Base-by-base conservation (phyloP, 73 alveolate species). In the Stentor roeselii region DNA sequence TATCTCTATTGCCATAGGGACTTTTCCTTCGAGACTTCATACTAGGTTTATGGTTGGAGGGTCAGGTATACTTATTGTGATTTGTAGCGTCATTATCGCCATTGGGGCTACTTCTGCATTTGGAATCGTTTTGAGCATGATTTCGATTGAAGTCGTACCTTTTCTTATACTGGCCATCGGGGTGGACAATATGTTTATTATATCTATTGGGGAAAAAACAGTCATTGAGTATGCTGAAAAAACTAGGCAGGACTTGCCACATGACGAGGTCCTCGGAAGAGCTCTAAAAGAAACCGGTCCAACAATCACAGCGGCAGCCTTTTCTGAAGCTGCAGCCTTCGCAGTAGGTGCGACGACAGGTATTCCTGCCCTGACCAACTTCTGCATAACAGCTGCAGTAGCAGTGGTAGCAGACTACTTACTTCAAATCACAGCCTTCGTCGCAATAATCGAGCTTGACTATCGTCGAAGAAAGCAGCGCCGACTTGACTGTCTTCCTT, bases 181-280 rank as follows among this genome's bases (percentile, higher is more conserved):
- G 30, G 98, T 96, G 61, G 99, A 96, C 83, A 96, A 96, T 84
- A 96, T 96, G 99, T 96, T 95, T 85, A 93, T 96, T 83, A 96
- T 96, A 21, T 85, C 97, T 60, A 90, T 93, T 41, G 98, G 96
- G 32, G 96, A 93, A 84, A 90, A 89, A 77, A 83, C 84, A 82
- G 89, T 91, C 30, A 82, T 90, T 14, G 87, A 84, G 42, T 67
- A 39, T 32, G 91, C 88, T 39, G 88, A 88, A 38, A 76, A 89
- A 60, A 84, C 87, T 83, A 92, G 92, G 42, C 90, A 86, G 21
- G 93, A 93, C 59, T 92, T 86, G 3, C 93, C 97, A 1, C 87
- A 90, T 37, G 83, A 84, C 34, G 92, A 86, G 50, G 86, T 87
- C 74, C 86, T 92, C 84, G 95, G 93, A n/a, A 50, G 78, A 34